phyloP scores from a whole-genome alignment of 2,329 filamentous ascomycete genomes.

The Nemania sp. region DNA sequence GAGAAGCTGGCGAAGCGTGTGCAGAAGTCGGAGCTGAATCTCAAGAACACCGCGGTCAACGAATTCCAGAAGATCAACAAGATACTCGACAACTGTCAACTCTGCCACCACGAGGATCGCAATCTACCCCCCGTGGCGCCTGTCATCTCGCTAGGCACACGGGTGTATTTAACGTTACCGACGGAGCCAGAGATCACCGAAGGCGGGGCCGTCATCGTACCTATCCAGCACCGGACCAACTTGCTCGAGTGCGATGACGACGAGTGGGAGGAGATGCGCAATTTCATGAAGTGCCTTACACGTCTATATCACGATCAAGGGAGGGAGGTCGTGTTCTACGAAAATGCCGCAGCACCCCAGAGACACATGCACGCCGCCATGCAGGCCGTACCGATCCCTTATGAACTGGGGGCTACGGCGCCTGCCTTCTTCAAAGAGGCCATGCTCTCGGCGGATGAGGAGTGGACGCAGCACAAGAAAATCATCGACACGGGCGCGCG shows the following conservation, averaged over 20 bases:
- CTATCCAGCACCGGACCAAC: conserved; percentile 83
- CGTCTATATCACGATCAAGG: conserved; percentile 94
- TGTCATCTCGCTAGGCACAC: conserved; percentile 81
- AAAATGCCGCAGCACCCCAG: conserved; percentile 85
- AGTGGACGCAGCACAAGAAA: conserved; percentile 96
- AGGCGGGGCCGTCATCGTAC: conserved; percentile 85
- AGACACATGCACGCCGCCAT: conserved; percentile 84
- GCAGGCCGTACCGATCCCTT: conserved; percentile 84
- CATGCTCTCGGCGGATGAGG: conserved; percentile 83
- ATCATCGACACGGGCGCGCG: conserved; percentile 82
- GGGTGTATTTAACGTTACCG: conserved; percentile 84
- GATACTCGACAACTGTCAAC: conserved; percentile 82
- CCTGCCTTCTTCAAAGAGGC: conserved; percentile 96
- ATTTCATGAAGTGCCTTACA: conserved; percentile 97
- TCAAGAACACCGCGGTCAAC: conserved; percentile 83
- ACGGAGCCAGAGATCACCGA: conserved; percentile 86
- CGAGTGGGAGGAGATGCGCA: conserved; percentile 98
- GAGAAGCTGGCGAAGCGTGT: conserved; percentile 84
- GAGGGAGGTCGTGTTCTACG: conserved; percentile 93
- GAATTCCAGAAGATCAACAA: conserved; percentile 90
- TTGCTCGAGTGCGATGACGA: conserved; percentile 98
- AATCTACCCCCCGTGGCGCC: conserved; percentile 78
- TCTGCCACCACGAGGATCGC: conserved; percentile 88
- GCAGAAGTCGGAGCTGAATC: conserved; percentile 83
- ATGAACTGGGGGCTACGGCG: conserved; percentile 86